phyloP scores from a whole-genome alignment of 2,329 filamentous ascomycete species.

The Aspergillus fumigatiaffinis region DNA sequence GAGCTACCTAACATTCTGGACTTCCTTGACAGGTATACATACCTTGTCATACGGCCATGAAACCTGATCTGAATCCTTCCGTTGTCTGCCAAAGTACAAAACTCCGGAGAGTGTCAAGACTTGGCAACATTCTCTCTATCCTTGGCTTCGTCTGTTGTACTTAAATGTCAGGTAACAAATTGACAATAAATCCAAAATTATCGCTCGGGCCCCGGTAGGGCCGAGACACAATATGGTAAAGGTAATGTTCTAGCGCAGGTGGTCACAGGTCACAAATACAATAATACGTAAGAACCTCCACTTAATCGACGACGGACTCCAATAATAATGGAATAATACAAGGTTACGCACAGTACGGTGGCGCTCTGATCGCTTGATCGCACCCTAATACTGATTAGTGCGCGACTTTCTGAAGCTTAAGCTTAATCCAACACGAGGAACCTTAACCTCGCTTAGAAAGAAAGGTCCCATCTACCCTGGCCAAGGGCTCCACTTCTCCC shows the following conservation, averaged over 20 bases:
- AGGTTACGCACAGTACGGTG: slow-evolving; percentile 20
- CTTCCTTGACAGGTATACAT: neutral
- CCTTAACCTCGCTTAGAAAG: slow-evolving; percentile 35
- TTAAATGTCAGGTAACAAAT: neutral
- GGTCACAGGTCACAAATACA: neutral
- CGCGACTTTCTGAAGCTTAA: slow-evolving; percentile 38
- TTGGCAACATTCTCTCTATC: neutral
- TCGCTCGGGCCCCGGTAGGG: neutral
- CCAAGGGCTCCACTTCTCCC: slow-evolving; percentile 10
- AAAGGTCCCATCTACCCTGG: slow-evolving; percentile 13
- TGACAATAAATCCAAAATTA: neutral
- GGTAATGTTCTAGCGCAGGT: neutral
- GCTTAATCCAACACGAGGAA: slow-evolving; percentile 45
- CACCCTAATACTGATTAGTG: slow-evolving; percentile 29
- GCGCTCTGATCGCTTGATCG: slow-evolving; percentile 31
- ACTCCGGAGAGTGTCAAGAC: neutral
- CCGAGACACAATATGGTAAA: neutral
- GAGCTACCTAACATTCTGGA: neutral
- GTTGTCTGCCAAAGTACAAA: neutral
- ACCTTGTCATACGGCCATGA: neutral
- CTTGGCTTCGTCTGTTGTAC: neutral
- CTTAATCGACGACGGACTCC: neutral
- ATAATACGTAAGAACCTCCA: neutral
- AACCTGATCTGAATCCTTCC: neutral
- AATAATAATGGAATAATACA: slow-evolving; percentile 13